These are phyloP conservation scores for Nymphaea colorata DNA, from an alignment of 164 flowering plant species.

Conservation along the genomic window DNA sequence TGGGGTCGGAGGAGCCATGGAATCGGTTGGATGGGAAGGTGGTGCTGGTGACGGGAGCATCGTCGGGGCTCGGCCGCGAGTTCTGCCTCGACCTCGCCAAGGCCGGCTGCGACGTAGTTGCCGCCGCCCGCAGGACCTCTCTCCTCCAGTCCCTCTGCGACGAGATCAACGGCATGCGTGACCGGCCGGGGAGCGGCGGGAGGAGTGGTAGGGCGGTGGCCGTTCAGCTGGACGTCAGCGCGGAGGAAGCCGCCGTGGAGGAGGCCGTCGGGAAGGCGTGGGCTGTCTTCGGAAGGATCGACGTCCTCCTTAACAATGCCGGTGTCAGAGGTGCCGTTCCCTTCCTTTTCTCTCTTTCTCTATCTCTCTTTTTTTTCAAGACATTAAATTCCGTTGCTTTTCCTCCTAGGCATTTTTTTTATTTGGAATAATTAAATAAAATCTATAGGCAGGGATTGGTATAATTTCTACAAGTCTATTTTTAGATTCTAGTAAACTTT, in stretches of 20 bases:
- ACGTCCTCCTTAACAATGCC: constrained; percentile 65
- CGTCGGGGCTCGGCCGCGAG: constrained; percentile 5
- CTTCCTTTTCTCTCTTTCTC: no score
- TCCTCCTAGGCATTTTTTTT: no score
- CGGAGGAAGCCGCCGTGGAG: constrained; percentile 30
- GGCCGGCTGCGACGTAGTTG: constrained; percentile 2
- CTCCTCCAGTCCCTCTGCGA: constrained; percentile 45
- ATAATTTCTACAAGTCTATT: no score
- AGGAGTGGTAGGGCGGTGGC: constrained; percentile 11
- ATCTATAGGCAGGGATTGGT: no score
- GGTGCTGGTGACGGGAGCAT: constrained; percentile 7
- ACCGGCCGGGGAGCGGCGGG: background rate
- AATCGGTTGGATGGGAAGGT: constrained; percentile 3
- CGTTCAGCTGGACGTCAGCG: constrained; percentile 47
- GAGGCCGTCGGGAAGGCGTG: constrained; percentile 48
- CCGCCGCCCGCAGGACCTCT: constrained; percentile 26
- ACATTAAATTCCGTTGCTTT: no score
- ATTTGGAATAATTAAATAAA: no score
- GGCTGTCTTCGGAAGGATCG: constrained; percentile 67
- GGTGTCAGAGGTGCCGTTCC: constrained; percentile 48
- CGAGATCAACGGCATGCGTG: constrained; percentile 15
- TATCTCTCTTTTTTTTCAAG: no score
- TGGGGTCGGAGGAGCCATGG: no score
- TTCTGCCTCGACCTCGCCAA: constrained; percentile 4
- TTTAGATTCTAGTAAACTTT: no score